Base-by-base conservation (phyloP, 306 rosid genomes). In the Ammopiptanthus mongolicus region DNA sequence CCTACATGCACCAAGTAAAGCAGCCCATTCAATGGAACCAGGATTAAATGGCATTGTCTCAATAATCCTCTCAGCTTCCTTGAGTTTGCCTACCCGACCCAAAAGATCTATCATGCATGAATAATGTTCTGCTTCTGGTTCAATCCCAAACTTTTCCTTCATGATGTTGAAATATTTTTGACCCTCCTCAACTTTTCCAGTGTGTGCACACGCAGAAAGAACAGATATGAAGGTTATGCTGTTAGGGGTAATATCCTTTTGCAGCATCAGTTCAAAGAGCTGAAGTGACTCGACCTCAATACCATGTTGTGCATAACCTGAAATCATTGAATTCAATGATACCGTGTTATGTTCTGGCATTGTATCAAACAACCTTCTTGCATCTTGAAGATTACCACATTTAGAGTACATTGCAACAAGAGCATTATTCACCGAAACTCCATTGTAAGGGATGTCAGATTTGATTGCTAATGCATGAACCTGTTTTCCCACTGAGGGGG, bases 51-150 rank as follows among this genome's bases (percentile, higher is more conserved):
- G 96, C 91, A 91, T 88, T 13, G 82, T 85, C 71, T 87, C 96
- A 22, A 93, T 88, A 59, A 90, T 87, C 80, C 80, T 86, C 87
- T 87, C 88, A 15, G 93, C 98, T 75, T 88, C 91, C 13, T 57
- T 47, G 48, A 90, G 87, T 68, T 85, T 87, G 22, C 98, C 95
- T 2, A 91, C 92, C 42, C 96, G 92, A 44, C 94, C 96, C 62
- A 88, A 68, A 73, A 92, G 94, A 86, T 90, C 96, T 64, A 92
- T 81, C 94, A 92, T 83, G 88, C 98, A 92, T 25, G 97, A 87
- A 78, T 81, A 88, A 60, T 90, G 97, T 48, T 85, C 90, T 34
- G 84, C 85, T 81, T 90, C 91, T 37, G 96, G 96, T 81, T 87
- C 87, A 56, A 90, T 84, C 71, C 86, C 75, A 63, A 87, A 93